Base-by-base conservation (phyloP, 106 monocot species). In the Vanilla planifolia region DNA sequence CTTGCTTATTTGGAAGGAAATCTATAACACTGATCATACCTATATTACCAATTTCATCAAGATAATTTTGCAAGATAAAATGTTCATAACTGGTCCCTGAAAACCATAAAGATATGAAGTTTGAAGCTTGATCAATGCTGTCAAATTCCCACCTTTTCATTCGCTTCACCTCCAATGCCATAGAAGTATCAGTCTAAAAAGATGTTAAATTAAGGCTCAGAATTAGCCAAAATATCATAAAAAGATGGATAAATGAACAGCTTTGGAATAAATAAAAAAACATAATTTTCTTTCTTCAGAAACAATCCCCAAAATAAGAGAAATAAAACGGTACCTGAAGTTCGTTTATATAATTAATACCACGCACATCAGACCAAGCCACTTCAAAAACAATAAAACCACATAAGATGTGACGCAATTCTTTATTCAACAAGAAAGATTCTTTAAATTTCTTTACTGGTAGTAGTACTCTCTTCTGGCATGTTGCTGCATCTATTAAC, bases 111-210 rank as follows among this genome's bases (percentile, higher is more conserved):
- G 55, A 71, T 13, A 87, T 74, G 67, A 48, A 75, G 64, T 13
- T 66, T 27, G 79, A 87, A 61, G 88, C 87, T 72, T 98, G 86
- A 2, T 80, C 81, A 45, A 91, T 64, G 62, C 91, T 92, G 58
- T 98, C 96, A 79, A 98, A 98, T 62, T 98, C 96, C 91, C 96
- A 98, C 36, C 91, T 80, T 79, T 85, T 98, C 91, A 98, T 98
- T 67, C 72, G 57, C 59, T 87, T 91, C 13, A 71, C 74, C 68
- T 91, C 96, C 78, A 98, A 72, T 43, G 85, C 96, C 76, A 98
- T 73, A n/a, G 79, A 91, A 52, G 91, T 91, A 74, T 98, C 91
- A 44, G 87, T 98, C 96, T 98, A 73, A 42, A 84, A 57, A 36
- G 21, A 57, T 19, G 35, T 2, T 6, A 44, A 48, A n/a, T n/a